Percentiles rank a stretch among this genome's conserved stretches.
Evolutionary conservation across 768 basidiomycete species (phyloP).

Genomic region (Suillus plorans): DNA sequence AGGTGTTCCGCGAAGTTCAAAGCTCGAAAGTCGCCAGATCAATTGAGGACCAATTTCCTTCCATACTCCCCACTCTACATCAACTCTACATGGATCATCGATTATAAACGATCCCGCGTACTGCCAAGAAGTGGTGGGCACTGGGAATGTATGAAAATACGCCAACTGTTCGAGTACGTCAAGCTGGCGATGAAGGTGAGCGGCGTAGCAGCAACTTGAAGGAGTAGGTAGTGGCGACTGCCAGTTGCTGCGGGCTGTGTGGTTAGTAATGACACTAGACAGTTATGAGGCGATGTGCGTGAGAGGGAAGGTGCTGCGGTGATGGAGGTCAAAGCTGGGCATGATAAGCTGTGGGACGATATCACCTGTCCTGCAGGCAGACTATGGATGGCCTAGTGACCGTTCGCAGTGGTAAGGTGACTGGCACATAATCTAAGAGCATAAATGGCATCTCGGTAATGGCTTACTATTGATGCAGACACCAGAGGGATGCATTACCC

Average conservation of each 20-base stretch:
- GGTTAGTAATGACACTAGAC: not conserved
- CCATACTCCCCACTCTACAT: no score
- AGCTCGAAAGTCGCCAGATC: no score
- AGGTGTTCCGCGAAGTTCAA: no score
- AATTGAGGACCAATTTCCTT: no score
- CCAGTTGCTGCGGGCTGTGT: not conserved
- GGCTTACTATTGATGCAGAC: not conserved
- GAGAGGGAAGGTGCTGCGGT: not conserved
- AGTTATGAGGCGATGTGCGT: not conserved
- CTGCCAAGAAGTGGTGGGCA: not conserved
- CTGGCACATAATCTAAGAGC: not conserved
- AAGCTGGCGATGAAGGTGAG: not conserved
- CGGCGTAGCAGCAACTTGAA: not conserved
- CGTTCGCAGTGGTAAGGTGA: not conserved
- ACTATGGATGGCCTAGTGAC: not conserved
- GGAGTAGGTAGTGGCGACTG: not conserved
- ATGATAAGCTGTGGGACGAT: not conserved
- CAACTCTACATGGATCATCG: no score
- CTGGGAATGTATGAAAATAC: not conserved
- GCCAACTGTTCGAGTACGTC: not conserved
- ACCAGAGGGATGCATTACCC: not conserved
- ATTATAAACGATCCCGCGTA: no score
- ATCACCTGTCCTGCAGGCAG: not conserved
- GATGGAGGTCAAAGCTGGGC: not conserved
- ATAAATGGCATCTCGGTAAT: not conserved